Conservation (phyloP, 768 basidiomycete species). For the Panaeolus cyanescens region DNA sequence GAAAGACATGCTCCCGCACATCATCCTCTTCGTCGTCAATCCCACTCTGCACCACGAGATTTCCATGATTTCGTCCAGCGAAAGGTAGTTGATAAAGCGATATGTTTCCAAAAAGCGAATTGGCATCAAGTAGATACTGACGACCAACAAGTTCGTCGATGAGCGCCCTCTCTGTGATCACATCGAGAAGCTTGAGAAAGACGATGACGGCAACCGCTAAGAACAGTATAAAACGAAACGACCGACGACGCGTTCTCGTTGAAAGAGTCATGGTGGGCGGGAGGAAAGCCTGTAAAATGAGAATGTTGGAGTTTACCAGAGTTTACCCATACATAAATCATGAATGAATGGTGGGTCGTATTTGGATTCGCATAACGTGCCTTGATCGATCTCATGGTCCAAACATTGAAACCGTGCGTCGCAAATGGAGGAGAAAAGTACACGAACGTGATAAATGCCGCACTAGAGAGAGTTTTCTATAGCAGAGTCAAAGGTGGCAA, state of each 20-base stretch:
- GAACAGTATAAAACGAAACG: conserved; percentile 20
- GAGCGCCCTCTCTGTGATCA: background rate
- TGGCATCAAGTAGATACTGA: background rate
- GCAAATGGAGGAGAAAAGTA: too few species aligned
- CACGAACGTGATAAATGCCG: too few species aligned
- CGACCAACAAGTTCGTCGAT: too few species aligned
- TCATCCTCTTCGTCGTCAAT: background rate
- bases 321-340: background rate
- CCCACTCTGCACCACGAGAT: background rate
- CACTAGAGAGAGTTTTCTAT: too few species aligned
- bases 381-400: too few species aligned
- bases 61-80: background rate
- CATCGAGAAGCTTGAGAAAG: background rate
- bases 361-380: background rate
- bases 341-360: background rate
- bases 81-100: background rate
- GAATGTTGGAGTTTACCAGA: background rate
- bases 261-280: background rate
- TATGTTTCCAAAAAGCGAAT: background rate
- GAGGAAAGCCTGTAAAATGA: background rate
- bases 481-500: too few species aligned
- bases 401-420: too few species aligned
- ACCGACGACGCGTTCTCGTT: background rate
- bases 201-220: background rate
- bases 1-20: conserved; percentile 34